Base-by-base conservation (phyloP, 169 alveolate species). In the Plasmodium inui region DNA sequence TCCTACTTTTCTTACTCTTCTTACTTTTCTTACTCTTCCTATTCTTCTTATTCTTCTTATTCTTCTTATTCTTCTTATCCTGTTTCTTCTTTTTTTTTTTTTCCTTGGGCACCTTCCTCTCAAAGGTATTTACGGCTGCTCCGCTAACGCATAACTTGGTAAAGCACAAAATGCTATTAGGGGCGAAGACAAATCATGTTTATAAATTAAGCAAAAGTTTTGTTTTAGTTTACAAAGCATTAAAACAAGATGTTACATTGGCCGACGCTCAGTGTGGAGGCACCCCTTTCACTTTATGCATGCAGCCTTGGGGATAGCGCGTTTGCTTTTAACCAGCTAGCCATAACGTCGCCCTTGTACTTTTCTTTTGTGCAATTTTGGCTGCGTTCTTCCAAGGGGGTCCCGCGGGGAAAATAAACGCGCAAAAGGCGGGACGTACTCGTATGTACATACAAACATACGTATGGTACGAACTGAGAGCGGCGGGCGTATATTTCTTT, bases 181-280 rank as follows among this genome's bases (percentile, higher is more conserved):
- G 74, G 19, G n/a, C 46, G 37, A 17, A 53, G 44, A 8, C 34
- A 81, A 81, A 28, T 81, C 89, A 81, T 81, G 70, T n/a, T 81
- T 81, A 32, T 17, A 28, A 34, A 50, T 26, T 41, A 44, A 78
- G 30, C 10, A 30, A 78, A 50, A 28, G 0, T 22, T 55, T 0
- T 44, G 7, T 81, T 30, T 17, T 55, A 1, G 55, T 17, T 22
- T 57, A 57, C 9, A n/a, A 61, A 61, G 37, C 32, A 3, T 61
- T 61, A 61, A 61, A 61, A 19, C 30, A 39, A 37, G 14, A 61
- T 7, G 37, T 61, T 61, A 26, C 32, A 22, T 61, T 61, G 26
- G 37, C 74, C 12, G 12, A 19, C 34, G 74, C 34, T 12, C 74
- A n/a, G 14, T 61, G 32, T 61, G 32, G 9, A 61, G 74, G 26